phyloP scores from a whole-genome alignment of 805 yeast genomes.

The Torulaspora quercuum region DNA sequence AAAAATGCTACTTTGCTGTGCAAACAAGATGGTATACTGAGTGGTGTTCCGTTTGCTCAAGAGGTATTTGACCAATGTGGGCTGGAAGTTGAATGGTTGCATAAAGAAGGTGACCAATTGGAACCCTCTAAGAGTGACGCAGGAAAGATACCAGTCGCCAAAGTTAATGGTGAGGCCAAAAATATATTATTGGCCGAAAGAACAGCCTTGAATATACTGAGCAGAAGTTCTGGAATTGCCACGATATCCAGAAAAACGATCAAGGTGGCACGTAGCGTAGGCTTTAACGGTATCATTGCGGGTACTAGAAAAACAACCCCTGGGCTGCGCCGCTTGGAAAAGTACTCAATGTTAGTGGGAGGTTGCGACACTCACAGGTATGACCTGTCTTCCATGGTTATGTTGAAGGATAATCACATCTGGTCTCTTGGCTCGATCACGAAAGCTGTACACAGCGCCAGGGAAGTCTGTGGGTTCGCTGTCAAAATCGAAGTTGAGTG shows the following conservation, averaged over 20 bases:
- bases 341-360: slow-evolving; percentile 92
- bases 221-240: slow-evolving; percentile 85
- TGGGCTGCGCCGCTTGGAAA: slow-evolving; percentile 82
- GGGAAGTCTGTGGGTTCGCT: slow-evolving; percentile 81
- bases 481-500: slow-evolving; percentile 91
- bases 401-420: slow-evolving; percentile 92
- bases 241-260: slow-evolving; percentile 62
- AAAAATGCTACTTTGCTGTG: slow-evolving; percentile 77
- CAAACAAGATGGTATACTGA: slow-evolving; percentile 73
- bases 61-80: slow-evolving; percentile 80
- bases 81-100: slow-evolving; percentile 66
- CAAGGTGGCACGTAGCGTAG: slow-evolving; percentile 57
- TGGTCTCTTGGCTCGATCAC: slow-evolving; percentile 93
- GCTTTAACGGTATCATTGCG: slow-evolving; percentile 81
- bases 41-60: slow-evolving; percentile 85
- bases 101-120: slow-evolving; percentile 62
- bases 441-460: slow-evolving; percentile 71
- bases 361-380: slow-evolving; percentile 92
- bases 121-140: slow-evolving; percentile 39
- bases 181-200: slow-evolving; percentile 80
- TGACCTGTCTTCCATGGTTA: slow-evolving; percentile 89
- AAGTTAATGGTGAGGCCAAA: slow-evolving; percentile 75
- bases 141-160: slow-evolving; percentile 70
- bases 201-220: slow-evolving; percentile 74
- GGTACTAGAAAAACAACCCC: slow-evolving; percentile 99